Conservation (phyloP, 257 asterid genomes). For the Datura wrightii region DNA sequence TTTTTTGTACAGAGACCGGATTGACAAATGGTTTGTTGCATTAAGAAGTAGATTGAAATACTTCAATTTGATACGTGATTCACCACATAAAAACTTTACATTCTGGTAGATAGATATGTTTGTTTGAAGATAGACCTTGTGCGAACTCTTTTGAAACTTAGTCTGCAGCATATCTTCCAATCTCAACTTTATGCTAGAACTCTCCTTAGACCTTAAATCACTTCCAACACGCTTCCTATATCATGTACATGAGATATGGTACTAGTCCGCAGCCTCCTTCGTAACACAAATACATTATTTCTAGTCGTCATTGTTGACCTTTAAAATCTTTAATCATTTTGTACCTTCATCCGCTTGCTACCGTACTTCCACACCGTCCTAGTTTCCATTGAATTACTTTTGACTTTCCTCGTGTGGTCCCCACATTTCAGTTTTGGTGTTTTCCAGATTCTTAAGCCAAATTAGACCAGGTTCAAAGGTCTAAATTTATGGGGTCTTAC, state of each 20-base stretch:
- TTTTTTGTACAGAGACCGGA: neutral
- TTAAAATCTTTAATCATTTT: neutral
- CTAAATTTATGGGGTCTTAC: neutral
- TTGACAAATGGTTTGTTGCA: neutral
- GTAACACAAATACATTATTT: neutral
- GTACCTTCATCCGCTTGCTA: neutral
- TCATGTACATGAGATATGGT: neutral
- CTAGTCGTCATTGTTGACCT: neutral
- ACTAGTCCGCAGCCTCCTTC: conserved; percentile 3
- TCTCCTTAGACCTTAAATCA: conserved; percentile 19
- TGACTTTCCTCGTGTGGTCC: neutral
- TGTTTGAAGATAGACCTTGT: conserved; percentile 10
- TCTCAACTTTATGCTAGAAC: neutral
- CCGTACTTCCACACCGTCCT: neutral
- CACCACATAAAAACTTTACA: neutral
- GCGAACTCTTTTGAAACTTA: neutral
- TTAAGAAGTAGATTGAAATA: too few species aligned
- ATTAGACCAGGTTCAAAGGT: neutral
- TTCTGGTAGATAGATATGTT: neutral
- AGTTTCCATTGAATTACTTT: neutral
- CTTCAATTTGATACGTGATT: too few species aligned
- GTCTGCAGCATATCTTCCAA: neutral
- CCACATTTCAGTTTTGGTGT: neutral
- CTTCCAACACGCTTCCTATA: neutral
- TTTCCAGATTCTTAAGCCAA: neutral